These are phyloP conservation scores for Tolypocladium tundrense DNA, from an alignment of 2,329 filamentous ascomycete genomes.

Conservation along the genomic window DNA sequence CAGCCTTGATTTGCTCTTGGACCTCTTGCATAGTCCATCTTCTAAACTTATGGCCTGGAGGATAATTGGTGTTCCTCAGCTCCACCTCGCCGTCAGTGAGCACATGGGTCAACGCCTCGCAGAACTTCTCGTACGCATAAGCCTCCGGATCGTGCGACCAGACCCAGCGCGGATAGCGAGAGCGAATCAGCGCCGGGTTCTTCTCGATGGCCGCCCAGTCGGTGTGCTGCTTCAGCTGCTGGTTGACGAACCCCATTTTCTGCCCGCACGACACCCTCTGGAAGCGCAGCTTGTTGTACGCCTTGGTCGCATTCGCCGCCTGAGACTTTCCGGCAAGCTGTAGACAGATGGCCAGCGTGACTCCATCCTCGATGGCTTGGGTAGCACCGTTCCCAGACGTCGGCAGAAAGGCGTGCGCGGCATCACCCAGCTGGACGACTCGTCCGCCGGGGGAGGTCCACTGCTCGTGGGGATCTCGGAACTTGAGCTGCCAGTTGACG, in stretches of 20 bases:
- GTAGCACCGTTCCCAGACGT: slow-evolving; percentile 10
- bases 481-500: slow-evolving; percentile 8
- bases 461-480: slow-evolving; percentile 5
- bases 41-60: too few species aligned
- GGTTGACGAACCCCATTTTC: slow-evolving; percentile 4
- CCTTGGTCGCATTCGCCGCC: neutral
- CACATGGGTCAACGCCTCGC: neutral
- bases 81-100: too few species aligned
- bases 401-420: slow-evolving; percentile 10
- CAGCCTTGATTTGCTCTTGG: too few species aligned
- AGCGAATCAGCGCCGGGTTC: neutral
- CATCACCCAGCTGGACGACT: slow-evolving; percentile 11
- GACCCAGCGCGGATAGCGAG: slow-evolving; percentile 1
- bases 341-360: neutral
- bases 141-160: slow-evolving; percentile 4
- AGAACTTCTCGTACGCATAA: slow-evolving; percentile 4
- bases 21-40: too few species aligned
- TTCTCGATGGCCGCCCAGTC: neutral
- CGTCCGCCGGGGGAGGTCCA: slow-evolving; percentile 7
- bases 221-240: neutral
- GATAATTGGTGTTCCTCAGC: too few species aligned
- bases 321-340: neutral
- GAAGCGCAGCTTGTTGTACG: slow-evolving; percentile 4
- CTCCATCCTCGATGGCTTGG: slow-evolving; percentile 10
- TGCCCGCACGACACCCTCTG: slow-evolving; percentile 2